Base-by-base conservation (phyloP, 306 rosid species). In the Leucaena leucocephala region DNA sequence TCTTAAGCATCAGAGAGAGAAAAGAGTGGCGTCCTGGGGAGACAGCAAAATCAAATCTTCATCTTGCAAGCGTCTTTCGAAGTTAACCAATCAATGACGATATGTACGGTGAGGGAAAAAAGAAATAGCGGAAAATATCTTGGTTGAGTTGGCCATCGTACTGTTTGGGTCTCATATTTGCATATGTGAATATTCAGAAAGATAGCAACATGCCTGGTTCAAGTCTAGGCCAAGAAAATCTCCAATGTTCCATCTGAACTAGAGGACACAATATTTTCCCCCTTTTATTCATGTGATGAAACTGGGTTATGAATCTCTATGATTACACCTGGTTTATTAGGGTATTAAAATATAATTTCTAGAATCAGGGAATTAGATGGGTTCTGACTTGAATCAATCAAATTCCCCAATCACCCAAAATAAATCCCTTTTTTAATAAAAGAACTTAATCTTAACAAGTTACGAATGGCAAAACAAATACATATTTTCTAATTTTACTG, bases 101-200 rank as follows among this genome's bases (percentile, higher is more conserved):
- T 5, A 42, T 68, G 50, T 42, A n/a, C 21, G 72, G 72, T 40
- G 46, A 9, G 52, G 9, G 52, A 10, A 42, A 42, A 9, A 40
- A 57, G 1, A 42, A n/a, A 42, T n/a, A 42, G 2, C 3, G 2
- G 10, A 3, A 67, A 68, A 68, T 68, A 68, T 68, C 72, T 68
- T 3, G 14, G n/a, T 7, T 44, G 35, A 19, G 52, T 68, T 38
- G 73, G 72, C 55, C 73, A 21, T 21, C 0, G 43, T 21, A 68
- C n/a, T 12, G 54, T 68, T 68, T 43, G 72, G 38, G 38, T 43
- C 72, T 43, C 38, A 68, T 43, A 68, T 43, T 68, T 67, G 4
- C 52, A n/a, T 4, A 33, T 19, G n/a, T 42, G 36, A 40, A 42
- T 8, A n/a, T 15, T 64, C 46, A 65, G 42, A 63, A 4, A 33